Base-by-base conservation (phyloP, 371 early-diverging fungal genomes). In the Coemansia sp. region DNA sequence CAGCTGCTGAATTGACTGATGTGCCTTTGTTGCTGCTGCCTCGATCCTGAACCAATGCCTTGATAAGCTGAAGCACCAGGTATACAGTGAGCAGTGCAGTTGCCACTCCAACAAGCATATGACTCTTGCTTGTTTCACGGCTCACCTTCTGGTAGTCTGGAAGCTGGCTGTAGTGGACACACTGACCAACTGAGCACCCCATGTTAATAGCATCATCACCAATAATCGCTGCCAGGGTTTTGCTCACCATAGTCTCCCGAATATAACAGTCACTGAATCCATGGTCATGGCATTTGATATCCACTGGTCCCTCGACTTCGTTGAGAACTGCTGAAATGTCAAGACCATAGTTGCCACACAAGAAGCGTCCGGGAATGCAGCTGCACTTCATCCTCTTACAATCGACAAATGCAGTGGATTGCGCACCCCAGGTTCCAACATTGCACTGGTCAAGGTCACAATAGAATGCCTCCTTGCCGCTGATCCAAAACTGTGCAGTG, bases 161-260 rank as follows among this genome's bases (percentile, higher is more conserved):
- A 0, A 94, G 85, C 80, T 92, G 88, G 5, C 89, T 87, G 62
- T 90, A 90, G 75, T 94, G 93, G 38, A 94, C 61, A 68, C 95
- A 96, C 74, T 94, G 94, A 45, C 91, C 91, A 16, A 85, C 84
- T 20, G 74, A 70, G 67, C 93, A 92, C n/a, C 67, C 61, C 58
- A 92, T 75, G 31, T 83, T 85, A 62, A 92, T 91, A 4, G 85
- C 85, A 14, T 83, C 83, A 56, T 92, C 91, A 32, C 91, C 93
- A 79, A 91, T 88, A 8, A 91, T 80, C 2, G 80, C 74, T 4
- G 80, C 71, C 35, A 92, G 87, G n/a, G 90, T 69, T 3, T 88
- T 86, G 65, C 90, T 87, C 82, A 92, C 86, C 0, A 82, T 84
- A 11, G 88, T 86, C 64, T 92, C 92, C 38, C 86, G 83, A 55